Percentiles rank a stretch among this genome's conserved stretches.
Evolutionary conservation across 768 basidiomycete species (phyloP).

Genomic region (Candolleomyces eurysporus): DNA sequence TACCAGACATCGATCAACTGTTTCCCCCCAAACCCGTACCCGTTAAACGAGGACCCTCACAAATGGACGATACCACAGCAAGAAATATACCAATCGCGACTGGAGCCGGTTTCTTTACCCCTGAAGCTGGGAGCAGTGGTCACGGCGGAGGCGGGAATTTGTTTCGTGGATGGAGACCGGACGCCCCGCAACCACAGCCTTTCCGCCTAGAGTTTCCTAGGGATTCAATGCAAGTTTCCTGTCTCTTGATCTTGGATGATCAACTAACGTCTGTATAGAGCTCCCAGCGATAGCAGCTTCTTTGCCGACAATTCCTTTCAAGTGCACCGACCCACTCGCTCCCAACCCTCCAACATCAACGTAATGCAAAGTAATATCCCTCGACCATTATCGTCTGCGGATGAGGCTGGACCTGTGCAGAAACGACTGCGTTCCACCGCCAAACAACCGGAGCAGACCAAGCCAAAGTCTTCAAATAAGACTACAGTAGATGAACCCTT

Average conservation of each 20-base stretch:
- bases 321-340: constrained; percentile 43
- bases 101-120: constrained; percentile 75
- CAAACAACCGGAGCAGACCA: constrained; percentile 50
- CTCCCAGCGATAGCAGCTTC: constrained; percentile 50
- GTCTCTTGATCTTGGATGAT: not conserved
- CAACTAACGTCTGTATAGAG: constrained; percentile 33
- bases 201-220: constrained; percentile 62
- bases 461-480: constrained; percentile 58
- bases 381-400: constrained; percentile 78
- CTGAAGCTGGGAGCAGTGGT: constrained; percentile 39
- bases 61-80: constrained; percentile 49
- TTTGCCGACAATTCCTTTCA: constrained; percentile 58
- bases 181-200: constrained; percentile 45
- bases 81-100: constrained; percentile 54
- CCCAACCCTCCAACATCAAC: constrained; percentile 34
- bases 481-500: constrained; percentile 62
- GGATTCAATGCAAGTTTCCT: constrained; percentile 58
- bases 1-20: constrained; percentile 69
- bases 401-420: constrained; percentile 75
- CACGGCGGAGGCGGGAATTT: constrained; percentile 48
- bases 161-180: constrained; percentile 58
- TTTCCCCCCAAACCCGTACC: constrained; percentile 65
- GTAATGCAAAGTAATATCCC: constrained; percentile 49
- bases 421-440: constrained; percentile 71
- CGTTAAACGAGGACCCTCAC: constrained; percentile 39